Evolutionary conservation across 257 asterid genomes (phyloP).

Genomic region (Salvia rosmarinus): DNA sequence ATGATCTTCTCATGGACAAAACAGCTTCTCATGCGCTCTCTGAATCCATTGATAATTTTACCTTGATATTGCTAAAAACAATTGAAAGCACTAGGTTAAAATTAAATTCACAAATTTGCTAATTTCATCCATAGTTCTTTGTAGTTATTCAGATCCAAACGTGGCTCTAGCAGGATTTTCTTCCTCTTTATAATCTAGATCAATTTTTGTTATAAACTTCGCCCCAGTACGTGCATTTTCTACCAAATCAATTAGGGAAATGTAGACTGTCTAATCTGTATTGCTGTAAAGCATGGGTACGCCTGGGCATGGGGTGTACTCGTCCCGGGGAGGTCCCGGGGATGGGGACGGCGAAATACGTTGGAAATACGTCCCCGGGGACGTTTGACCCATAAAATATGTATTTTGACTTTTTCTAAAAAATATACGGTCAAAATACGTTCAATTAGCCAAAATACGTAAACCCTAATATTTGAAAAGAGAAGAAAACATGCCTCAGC

Average conservation of each 20-base stretch:
- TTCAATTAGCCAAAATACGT: too few relatives aligned
- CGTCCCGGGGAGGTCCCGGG: too few relatives aligned
- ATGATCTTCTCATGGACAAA: conserved; percentile 1
- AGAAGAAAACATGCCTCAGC: too few relatives aligned
- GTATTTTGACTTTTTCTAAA: too few relatives aligned
- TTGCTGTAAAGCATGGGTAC: too few relatives aligned
- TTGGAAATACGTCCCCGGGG: too few relatives aligned
- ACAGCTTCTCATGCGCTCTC: not conserved
- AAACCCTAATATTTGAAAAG: too few relatives aligned
- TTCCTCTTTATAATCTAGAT: not conserved
- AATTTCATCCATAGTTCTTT: not conserved
- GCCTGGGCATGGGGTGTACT: too few relatives aligned
- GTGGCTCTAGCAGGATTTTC: not conserved
- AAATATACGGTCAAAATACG: too few relatives aligned
- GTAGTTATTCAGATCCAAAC: not conserved
- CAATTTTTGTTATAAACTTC: not conserved
- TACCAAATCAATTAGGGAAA: not conserved
- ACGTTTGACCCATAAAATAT: too few relatives aligned
- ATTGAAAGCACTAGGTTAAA: not conserved
- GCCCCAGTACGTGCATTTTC: not conserved
- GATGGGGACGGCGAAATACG: too few relatives aligned
- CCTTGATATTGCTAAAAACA: not conserved
- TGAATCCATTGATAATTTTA: not conserved
- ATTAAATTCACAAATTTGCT: not conserved
- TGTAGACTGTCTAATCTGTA: not conserved